Conservation (phyloP, 495 filamentous ascomycete species). For the Penicillium paxilli region DNA sequence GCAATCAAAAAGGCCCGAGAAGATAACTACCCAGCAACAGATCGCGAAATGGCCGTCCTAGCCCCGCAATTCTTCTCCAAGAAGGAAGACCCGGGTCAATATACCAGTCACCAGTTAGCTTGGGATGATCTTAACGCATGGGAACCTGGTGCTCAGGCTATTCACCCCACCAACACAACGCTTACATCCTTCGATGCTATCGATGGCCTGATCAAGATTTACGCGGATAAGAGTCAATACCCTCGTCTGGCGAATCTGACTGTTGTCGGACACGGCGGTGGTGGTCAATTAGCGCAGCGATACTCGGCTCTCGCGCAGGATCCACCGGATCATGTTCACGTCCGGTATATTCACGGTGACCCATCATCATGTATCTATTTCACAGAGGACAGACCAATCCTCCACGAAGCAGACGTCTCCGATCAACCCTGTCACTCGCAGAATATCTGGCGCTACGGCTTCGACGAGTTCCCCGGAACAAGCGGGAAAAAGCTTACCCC, state of each 20-base stretch:
- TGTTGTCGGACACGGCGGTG: slow-evolving; percentile 17
- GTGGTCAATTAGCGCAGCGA: slow-evolving; percentile 17
- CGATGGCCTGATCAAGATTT: slow-evolving; percentile 17
- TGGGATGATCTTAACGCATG: slow-evolving; percentile 21
- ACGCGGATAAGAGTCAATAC: slow-evolving; percentile 15
- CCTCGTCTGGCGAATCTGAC: slow-evolving; percentile 13
- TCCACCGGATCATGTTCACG: slow-evolving; percentile 16
- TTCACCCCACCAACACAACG: slow-evolving; percentile 10
- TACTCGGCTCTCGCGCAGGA: slow-evolving; percentile 13
- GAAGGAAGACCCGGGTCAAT: slow-evolving; percentile 16
- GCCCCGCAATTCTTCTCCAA: slow-evolving; percentile 20
- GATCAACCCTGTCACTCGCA: slow-evolving; percentile 3
- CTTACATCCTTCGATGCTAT: slow-evolving; percentile 17
- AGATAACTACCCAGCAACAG: slow-evolving; percentile 10
- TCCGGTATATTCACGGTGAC: slow-evolving; percentile 20
- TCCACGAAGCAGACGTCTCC: slow-evolving; percentile 4
- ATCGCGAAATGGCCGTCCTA: slow-evolving; percentile 17
- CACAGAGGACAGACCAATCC: slow-evolving; percentile 13
- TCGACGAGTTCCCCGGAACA: slow-evolving; percentile 15
- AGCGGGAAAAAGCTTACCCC: slow-evolving; percentile 9
- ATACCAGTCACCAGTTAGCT: slow-evolving; percentile 10
- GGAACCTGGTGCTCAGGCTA: slow-evolving; percentile 16
- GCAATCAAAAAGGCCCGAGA: slow-evolving; percentile 10
- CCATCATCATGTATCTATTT: slow-evolving; percentile 19
- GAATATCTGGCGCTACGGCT: slow-evolving; percentile 17